Evolutionary conservation across 306 rosid species (phyloP), one percentile per base, ranked within the genome.

Genomic region (Delonix regia): DNA sequence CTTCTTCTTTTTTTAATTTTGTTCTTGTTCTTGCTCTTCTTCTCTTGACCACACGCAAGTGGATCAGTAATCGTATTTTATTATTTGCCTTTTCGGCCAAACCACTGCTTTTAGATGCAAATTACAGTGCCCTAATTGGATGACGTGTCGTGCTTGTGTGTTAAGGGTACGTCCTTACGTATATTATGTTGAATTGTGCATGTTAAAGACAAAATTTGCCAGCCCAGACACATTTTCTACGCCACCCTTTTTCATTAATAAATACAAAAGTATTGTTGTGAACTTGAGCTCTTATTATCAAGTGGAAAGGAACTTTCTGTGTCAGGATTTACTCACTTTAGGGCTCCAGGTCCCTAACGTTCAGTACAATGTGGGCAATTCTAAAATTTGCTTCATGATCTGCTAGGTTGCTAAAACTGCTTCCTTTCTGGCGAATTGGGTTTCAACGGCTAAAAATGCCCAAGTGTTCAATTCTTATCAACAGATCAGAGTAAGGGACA

Each of bases 191-290:
- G 86, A 78, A 84, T 86, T 77, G 68, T 84, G 78, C 45, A 80
- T 79, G 83, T 77, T 69, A 22, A 68, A 60, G 86, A 87, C 96
- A 87, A 90, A 84, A 21, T 24, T 75, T 87, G 86, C 86, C 88
- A 85, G 84, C 67, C 73, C 64, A 53, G 30, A 49, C 65, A 53
- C 82, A 65, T 89, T 84, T 78, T 79, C 52, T 48, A 42, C 78
- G 44, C 51, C 60, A n/a, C 72, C 68, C 80, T 81, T 70, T 36
- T 38, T 12, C 18, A 69, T 69, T 77, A 77, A 68, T 73, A 59
- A 77, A 56, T 81, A 13, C 80, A 69, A 80, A 85, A 77, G 79
- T 56, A 51, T 47, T 63, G 78, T 80, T 3, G 36, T 80, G 77
- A 55, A 81, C 78, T 77, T 47, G 56, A 61, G 19, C 78, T 83